A percentile compares a stretch with the other conserved stretches of the same genome.
phyloP scores from a whole-genome alignment of 805 yeast species.

The Hagleromyces aurorensis region DNA sequence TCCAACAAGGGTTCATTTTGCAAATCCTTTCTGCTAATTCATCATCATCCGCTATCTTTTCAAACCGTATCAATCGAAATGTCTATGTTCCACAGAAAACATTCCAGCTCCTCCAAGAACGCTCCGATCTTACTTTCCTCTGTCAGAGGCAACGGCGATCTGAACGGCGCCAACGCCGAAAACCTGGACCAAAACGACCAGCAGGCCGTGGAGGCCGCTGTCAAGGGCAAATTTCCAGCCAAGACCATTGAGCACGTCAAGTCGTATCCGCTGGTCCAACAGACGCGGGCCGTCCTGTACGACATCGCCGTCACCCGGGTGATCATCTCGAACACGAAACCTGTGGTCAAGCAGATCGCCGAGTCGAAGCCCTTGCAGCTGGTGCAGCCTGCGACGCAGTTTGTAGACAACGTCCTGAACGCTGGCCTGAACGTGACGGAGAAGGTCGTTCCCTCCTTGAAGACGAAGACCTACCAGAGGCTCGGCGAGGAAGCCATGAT shows the following conservation, averaged over 20 bases:
- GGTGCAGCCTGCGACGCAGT: conserved; percentile 38
- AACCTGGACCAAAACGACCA: conserved; percentile 1
- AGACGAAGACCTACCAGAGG: conserved; percentile 44
- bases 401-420: conserved; percentile 50
- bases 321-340: conserved; percentile 28
- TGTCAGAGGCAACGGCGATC: conserved; percentile 5
- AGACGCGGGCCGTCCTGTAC: conserved; percentile 32
- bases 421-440: conserved; percentile 51
- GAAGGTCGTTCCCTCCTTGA: conserved; percentile 46
- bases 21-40: too few species aligned
- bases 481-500: conserved; percentile 41
- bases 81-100: conserved; percentile 14
- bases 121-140: conserved; percentile 10
- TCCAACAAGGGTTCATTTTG: too few species aligned
- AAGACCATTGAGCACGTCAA: conserved; percentile 37
- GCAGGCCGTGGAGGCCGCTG: conserved; percentile 1
- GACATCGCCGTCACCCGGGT: conserved; percentile 34
- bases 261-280: conserved; percentile 41
- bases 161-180: conserved; percentile 2
- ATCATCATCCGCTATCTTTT: too few species aligned
- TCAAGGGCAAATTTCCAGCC: conserved; percentile 8
- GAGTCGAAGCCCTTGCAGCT: conserved; percentile 29
- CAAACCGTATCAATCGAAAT: conserved; percentile 2
- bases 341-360: conserved; percentile 23
- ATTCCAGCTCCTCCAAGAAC: conserved; percentile 8